Percentiles rank a stretch among this genome's conserved stretches.
phyloP scores from a whole-genome alignment of 2,329 filamentous ascomycete species.

The Massarina eburnea region DNA sequence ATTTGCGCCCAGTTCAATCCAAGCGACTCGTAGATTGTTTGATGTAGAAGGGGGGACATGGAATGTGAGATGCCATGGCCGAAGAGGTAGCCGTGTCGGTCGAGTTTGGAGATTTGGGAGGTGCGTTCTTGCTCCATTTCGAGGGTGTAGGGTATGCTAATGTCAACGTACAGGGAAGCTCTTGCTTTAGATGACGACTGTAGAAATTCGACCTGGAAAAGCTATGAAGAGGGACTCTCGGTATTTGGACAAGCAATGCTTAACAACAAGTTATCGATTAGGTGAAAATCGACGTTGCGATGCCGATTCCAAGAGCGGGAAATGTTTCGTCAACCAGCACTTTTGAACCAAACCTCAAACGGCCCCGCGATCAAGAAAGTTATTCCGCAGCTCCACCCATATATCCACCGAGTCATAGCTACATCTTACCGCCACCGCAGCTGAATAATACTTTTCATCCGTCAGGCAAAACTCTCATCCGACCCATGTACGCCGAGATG shows the following conservation, averaged over 20 bases:
- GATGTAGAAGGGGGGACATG: slow-evolving; percentile 57
- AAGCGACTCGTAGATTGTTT: slow-evolving; percentile 55
- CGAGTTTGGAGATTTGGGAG: slow-evolving; percentile 11
- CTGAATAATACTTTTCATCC: background rate
- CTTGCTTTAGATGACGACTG: background rate
- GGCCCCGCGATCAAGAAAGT: background rate
- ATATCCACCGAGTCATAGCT: background rate
- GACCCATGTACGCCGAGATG: background rate
- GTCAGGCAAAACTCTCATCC: slow-evolving; percentile 2
- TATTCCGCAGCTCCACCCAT: background rate
- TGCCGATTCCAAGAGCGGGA: background rate
- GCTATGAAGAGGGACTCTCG: too few species aligned
- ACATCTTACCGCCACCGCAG: background rate
- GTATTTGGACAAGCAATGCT: too few species aligned
- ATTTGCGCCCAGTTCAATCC: slow-evolving; percentile 57
- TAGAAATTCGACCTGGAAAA: too few species aligned
- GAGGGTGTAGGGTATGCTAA: background rate
- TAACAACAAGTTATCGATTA: too few species aligned
- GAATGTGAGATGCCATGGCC: slow-evolving; percentile 61
- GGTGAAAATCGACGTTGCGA: background rate
- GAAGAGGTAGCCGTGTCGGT: slow-evolving; percentile 58
- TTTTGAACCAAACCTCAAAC: background rate
- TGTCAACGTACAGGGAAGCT: background rate
- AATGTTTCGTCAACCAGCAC: background rate
- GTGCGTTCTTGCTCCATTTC: background rate